phyloP scores from a whole-genome alignment of 179 eudicot species.

The Spinacia oleracea region DNA sequence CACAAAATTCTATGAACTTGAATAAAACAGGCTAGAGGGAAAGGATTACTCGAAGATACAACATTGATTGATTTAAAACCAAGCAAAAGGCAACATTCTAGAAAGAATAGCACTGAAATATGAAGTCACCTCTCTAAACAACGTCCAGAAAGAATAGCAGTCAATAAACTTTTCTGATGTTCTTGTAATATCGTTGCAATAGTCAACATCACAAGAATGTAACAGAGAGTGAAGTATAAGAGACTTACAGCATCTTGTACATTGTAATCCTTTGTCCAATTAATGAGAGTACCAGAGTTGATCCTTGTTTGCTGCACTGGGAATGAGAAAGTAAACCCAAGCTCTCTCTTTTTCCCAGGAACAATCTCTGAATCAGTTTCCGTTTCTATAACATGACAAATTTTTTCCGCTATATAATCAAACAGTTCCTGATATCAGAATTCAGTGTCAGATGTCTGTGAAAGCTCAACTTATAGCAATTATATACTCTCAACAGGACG shows the following conservation, averaged over 20 bases:
- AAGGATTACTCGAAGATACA: neutral
- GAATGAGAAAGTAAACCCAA: constrained; percentile 76
- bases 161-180: neutral
- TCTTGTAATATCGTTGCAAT: neutral
- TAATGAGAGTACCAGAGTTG: constrained; percentile 50
- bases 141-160: neutral
- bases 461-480: neutral
- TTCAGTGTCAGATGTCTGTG: constrained; percentile 14
- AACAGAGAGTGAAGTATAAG: constrained; percentile 13
- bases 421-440: constrained; percentile 52
- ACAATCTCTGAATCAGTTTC: constrained; percentile 38
- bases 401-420: constrained; percentile 62
- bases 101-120: neutral
- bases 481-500: neutral
- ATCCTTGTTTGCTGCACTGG: constrained; percentile 62
- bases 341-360: constrained; percentile 52
- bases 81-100: neutral
- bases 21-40: neutral
- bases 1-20: neutral
- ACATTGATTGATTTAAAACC: neutral
- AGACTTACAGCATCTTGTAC: constrained; percentile 54
- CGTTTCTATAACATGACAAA: constrained; percentile 40
- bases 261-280: constrained; percentile 66
- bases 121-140: neutral
- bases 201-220: neutral